phyloP scores from a whole-genome alignment of 2,329 filamentous ascomycete species.

The Cryoendolithus antarcticus region DNA sequence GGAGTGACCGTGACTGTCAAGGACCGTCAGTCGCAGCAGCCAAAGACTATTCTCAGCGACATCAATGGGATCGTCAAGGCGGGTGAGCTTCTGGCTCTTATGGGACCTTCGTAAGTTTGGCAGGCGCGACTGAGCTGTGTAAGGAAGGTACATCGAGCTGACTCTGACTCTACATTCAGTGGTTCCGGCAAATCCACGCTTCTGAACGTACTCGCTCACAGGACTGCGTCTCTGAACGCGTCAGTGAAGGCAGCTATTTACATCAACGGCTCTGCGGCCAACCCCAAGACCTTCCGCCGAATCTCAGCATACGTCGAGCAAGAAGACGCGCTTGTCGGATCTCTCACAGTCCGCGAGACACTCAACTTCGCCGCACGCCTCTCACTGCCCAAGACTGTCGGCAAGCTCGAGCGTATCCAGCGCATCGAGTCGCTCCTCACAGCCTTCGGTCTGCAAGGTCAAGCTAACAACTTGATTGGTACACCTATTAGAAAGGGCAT shows the following conservation, averaged over 20 bases:
- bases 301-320: slow-evolving; percentile 75
- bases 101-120: slow-evolving; percentile 53
- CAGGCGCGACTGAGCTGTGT: background rate
- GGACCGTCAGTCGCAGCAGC: slow-evolving; percentile 52
- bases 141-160: background rate
- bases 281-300: slow-evolving; percentile 45
- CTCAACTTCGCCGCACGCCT: slow-evolving; percentile 65
- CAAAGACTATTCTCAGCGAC: slow-evolving; percentile 50
- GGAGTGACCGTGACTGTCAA: slow-evolving; percentile 59
- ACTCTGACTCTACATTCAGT: slow-evolving; percentile 17
- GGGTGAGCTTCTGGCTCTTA: slow-evolving; percentile 64
- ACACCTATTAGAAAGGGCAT: slow-evolving; percentile 75
- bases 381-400: slow-evolving; percentile 38
- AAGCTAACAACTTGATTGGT: slow-evolving; percentile 61
- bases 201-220: slow-evolving; percentile 63
- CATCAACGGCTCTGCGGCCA: slow-evolving; percentile 50
- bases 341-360: slow-evolving; percentile 68
- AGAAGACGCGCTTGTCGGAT: slow-evolving; percentile 72
- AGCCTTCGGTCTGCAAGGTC: slow-evolving; percentile 60
- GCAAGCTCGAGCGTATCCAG: slow-evolving; percentile 45
- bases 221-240: slow-evolving; percentile 41
- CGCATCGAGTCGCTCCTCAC: slow-evolving; percentile 55
- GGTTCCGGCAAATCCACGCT: slow-evolving; percentile 70
- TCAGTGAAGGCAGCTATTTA: slow-evolving; percentile 42
- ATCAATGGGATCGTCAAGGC: slow-evolving; percentile 53